These are phyloP conservation scores for Podosphaera xanthii DNA, from an alignment of 2,329 filamentous ascomycete genomes.

Conservation along the genomic window DNA sequence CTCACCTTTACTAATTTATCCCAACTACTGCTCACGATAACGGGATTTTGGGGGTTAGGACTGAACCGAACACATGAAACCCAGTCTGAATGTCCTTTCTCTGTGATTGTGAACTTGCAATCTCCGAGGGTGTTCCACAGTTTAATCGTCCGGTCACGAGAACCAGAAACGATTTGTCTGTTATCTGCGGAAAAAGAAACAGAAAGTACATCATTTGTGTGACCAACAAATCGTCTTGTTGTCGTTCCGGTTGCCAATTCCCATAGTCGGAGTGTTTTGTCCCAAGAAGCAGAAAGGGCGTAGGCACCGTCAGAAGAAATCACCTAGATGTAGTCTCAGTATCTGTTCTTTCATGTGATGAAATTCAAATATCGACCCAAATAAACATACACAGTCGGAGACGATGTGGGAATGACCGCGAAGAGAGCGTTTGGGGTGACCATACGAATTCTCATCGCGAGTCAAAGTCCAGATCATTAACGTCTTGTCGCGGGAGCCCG, in stretches of 20 bases:
- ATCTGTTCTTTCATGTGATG: conserved; percentile 7
- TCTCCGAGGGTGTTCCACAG: conserved; percentile 99
- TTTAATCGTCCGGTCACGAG: conserved; percentile 97
- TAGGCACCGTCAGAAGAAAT: conserved; percentile 99
- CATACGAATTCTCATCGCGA: conserved; percentile 93
- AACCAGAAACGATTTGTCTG: conserved; percentile 98
- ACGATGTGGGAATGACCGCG: conserved; percentile 99
- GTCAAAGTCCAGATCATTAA: conserved; percentile 99
- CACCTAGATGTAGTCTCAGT: conserved; percentile 38
- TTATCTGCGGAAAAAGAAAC: conserved; percentile 99
- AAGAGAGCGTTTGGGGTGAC: conserved; percentile 96
- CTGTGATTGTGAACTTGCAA: conserved; percentile 99
- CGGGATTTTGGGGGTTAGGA: conserved; percentile 99
- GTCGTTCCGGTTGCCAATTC: conserved; percentile 93
- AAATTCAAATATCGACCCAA: conserved; percentile 4
- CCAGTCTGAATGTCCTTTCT: conserved; percentile 99
- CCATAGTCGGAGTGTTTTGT: conserved; percentile 99
- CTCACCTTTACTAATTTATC: conserved; percentile 99
- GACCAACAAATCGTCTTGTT: conserved; percentile 94
- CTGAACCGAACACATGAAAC: conserved; percentile 98
- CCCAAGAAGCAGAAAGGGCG: conserved; percentile 95
- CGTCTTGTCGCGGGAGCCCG: conserved; percentile 90
- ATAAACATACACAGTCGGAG: conserved; percentile 84
- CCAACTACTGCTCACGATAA: conserved; percentile 96
- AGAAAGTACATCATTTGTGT: conserved; percentile 98